A percentile compares a stretch with the other conserved stretches of the same genome.
phyloP scores from a whole-genome alignment of 164 flowering plant species.

The Santalum album region DNA sequence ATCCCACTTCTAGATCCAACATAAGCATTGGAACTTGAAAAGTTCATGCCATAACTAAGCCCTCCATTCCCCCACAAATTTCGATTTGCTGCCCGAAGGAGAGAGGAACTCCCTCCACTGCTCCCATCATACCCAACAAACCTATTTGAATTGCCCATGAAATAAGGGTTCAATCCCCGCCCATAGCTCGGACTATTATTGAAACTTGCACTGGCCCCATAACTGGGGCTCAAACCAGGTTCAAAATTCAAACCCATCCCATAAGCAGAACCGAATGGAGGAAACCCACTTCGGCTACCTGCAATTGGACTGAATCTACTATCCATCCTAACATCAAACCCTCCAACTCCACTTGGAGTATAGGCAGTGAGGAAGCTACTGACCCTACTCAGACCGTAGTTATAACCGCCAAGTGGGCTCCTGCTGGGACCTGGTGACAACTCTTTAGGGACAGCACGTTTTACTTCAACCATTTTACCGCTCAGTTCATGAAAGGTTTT shows the following conservation, averaged over 20 bases:
- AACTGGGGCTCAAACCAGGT: constrained; percentile 38
- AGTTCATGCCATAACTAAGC: constrained; percentile 13
- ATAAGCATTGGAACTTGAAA: constrained; percentile 19
- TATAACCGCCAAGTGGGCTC: constrained; percentile 38
- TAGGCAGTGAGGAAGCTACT: constrained; percentile 42
- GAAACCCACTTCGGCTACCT: constrained; percentile 45
- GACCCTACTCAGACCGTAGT: constrained; percentile 52
- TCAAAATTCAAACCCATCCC: constrained; percentile 54
- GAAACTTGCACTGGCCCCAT: constrained; percentile 32
- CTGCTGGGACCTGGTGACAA: constrained; percentile 63
- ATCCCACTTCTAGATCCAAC: constrained; percentile 27
- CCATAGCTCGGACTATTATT: constrained; percentile 39
- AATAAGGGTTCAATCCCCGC: constrained; percentile 40
- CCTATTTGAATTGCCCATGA: constrained; percentile 38
- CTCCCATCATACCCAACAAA: constrained; percentile 31
- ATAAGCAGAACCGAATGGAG: constrained; percentile 46
- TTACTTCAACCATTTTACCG: constrained; percentile 90
- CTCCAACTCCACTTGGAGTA: constrained; percentile 40
- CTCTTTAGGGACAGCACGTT: constrained; percentile 84
- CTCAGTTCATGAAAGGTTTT: constrained; percentile 79
- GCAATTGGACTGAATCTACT: constrained; percentile 62
- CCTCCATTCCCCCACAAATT: constrained; percentile 36
- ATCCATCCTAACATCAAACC: constrained; percentile 58
- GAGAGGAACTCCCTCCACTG: constrained; percentile 21
- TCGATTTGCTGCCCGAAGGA: constrained; percentile 19